Evolutionary conservation across 306 rosid species (phyloP).

Genomic region (Glycyrrhiza uralensis): DNA sequence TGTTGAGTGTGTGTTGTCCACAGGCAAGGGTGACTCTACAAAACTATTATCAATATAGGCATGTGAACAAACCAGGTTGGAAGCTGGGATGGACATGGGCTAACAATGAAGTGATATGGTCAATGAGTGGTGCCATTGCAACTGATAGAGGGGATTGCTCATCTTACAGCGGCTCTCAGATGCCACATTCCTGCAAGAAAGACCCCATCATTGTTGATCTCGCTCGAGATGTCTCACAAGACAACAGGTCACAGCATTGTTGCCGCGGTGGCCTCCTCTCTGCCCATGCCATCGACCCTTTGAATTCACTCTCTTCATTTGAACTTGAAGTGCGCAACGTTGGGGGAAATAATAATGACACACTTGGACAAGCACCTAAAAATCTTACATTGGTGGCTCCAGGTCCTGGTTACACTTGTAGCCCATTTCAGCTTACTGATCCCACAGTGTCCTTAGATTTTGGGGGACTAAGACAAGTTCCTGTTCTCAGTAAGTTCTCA

Average conservation of each 20-base stretch:
- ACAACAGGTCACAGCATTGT: conserved; percentile 54
- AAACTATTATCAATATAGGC: conserved; percentile 61
- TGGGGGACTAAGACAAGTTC: conserved; percentile 63
- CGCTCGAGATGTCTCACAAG: conserved; percentile 32
- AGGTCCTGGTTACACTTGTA: conserved; percentile 79
- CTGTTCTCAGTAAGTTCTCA: conserved; percentile 59
- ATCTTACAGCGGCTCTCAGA: conserved; percentile 35
- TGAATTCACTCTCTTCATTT: conserved; percentile 59
- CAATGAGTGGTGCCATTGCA: conserved; percentile 77
- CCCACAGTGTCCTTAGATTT: conserved; percentile 52
- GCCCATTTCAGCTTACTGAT: conserved; percentile 46
- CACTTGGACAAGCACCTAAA: conserved; percentile 40
- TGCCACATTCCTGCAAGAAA: conserved; percentile 65
- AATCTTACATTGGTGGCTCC: conserved; percentile 67
- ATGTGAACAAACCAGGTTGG: conserved; percentile 78
- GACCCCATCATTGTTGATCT: conserved; percentile 60
- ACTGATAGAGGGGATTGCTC: conserved; percentile 61
- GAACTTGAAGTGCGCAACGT: conserved; percentile 57
- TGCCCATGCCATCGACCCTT: conserved; percentile 46
- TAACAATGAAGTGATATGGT: conserved; percentile 65
- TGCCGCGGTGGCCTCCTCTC: conserved; percentile 71
- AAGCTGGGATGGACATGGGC: conserved; percentile 71
- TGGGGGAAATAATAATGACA: background rate
- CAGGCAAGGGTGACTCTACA: conserved; percentile 73
- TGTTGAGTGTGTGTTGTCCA: background rate